These are phyloP conservation scores for Lolium multiflorum DNA, from an alignment of 176 grass and related monocot genomes.

Conservation along the genomic window DNA sequence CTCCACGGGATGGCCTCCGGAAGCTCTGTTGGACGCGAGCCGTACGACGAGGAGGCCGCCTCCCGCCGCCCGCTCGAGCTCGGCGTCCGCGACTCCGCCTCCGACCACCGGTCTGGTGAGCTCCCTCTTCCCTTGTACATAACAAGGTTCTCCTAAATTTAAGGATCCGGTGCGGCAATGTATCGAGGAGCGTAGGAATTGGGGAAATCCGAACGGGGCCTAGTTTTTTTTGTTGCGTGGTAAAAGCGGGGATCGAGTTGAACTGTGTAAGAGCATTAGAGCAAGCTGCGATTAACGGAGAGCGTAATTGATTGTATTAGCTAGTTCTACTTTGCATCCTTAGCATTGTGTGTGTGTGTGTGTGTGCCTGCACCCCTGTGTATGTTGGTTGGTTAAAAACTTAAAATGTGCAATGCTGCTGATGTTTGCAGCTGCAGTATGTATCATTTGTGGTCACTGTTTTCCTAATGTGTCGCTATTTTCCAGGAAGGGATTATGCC, in stretches of 20 bases:
- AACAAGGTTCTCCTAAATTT: not conserved
- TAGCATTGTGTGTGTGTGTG: not conserved
- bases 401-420: constrained; percentile 41
- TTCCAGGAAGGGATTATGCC: not conserved
- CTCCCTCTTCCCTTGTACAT: not conserved
- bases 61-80: constrained; percentile 58
- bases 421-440: not conserved
- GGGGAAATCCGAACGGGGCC: not conserved
- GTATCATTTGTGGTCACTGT: not conserved
- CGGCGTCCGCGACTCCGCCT: constrained; percentile 46
- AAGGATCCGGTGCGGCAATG: constrained; percentile 30
- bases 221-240: constrained; percentile 23
- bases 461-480: constrained; percentile 6
- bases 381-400: not conserved
- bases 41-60: constrained; percentile 79
- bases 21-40: constrained; percentile 36
- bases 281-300: not conserved
- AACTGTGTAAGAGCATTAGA: not conserved
- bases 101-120: constrained; percentile 63
- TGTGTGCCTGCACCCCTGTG: not conserved
- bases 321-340: not conserved
- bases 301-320: not conserved
- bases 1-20: constrained; percentile 30
- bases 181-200: not conserved
- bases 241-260: constrained; percentile 24